A percentile compares a stretch with the other conserved stretches of the same genome.
Evolutionary conservation across 345 rosid species (phyloP).

Genomic region (Kandelia obovata): DNA sequence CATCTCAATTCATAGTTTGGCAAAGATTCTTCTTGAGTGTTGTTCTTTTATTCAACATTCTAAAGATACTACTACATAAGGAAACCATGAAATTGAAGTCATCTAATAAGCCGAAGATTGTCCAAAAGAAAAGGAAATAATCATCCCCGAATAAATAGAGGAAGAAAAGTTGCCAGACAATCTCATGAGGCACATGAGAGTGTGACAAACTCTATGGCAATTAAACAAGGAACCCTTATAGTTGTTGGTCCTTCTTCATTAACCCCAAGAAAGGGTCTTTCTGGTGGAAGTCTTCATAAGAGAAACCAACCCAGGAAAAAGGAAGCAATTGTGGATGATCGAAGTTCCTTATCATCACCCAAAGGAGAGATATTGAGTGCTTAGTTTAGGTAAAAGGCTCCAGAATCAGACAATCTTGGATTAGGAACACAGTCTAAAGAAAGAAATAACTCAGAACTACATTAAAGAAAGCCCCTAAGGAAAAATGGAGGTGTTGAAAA

Average conservation of each 20-base stretch:
- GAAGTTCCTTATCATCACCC: conserved; percentile 23
- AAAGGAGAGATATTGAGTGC: conserved; percentile 17
- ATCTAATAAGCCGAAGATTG: too few relatives aligned
- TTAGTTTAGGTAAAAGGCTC: conserved; percentile 16
- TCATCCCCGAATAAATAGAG: too few relatives aligned
- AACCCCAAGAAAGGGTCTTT: conserved; percentile 12
- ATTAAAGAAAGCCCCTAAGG: too few relatives aligned
- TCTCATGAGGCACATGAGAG: conserved; percentile 22
- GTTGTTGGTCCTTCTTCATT: conserved; percentile 17
- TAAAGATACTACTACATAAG: too few relatives aligned
- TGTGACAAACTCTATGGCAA: background rate
- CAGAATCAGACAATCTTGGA: conserved; percentile 16
- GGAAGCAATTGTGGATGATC: conserved; percentile 26
- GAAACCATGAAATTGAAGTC: too few relatives aligned
- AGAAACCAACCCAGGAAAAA: conserved; percentile 35
- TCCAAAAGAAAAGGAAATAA: too few relatives aligned
- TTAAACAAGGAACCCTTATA: conserved; percentile 5
- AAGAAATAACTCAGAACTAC: too few relatives aligned
- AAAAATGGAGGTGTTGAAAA: too few relatives aligned
- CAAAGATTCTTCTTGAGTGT: too few relatives aligned
- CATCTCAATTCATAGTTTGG: too few relatives aligned
- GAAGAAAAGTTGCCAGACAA: conserved; percentile 19
- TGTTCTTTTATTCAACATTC: too few relatives aligned
- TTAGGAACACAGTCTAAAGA: background rate
- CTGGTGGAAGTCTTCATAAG: conserved; percentile 27